Evolutionary conservation across 2,329 filamentous ascomycete genomes (phyloP).

Genomic region (Dothiorella sarmentorum): DNA sequence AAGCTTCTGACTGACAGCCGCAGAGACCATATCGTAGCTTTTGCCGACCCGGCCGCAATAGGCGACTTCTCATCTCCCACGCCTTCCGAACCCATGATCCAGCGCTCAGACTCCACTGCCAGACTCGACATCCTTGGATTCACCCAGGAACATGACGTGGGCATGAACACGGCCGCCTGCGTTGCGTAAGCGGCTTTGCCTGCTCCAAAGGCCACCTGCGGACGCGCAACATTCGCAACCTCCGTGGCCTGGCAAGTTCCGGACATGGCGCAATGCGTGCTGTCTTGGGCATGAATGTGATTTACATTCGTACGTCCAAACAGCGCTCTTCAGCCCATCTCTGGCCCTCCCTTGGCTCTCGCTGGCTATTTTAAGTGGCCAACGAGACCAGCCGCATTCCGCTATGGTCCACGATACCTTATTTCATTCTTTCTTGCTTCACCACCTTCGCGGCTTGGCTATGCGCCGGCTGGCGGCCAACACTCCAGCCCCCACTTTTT

Average conservation of each 20-base stretch:
- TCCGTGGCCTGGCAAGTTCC: background rate
- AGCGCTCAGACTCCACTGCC: background rate
- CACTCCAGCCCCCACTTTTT: background rate
- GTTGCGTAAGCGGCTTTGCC: background rate
- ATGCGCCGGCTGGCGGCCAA: background rate
- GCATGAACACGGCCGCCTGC: background rate
- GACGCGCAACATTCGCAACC: background rate
- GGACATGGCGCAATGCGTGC: conserved; percentile 3
- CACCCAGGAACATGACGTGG: background rate
- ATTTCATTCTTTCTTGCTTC: background rate
- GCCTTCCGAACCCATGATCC: background rate
- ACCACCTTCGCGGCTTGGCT: background rate
- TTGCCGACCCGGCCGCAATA: conserved; percentile 6
- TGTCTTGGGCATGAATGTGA: background rate
- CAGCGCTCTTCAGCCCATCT: background rate
- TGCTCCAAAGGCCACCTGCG: background rate
- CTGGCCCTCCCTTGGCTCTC: background rate
- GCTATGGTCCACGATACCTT: background rate
- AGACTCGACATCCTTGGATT: background rate
- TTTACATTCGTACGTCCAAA: background rate
- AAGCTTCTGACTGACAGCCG: conserved; percentile 4
- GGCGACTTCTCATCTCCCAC: conserved; percentile 9
- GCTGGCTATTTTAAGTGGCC: background rate
- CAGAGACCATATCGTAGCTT: background rate
- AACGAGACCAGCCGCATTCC: background rate